phyloP scores from a whole-genome alignment of 495 filamentous ascomycete genomes.

The Lindgomyces ingoldianus region DNA sequence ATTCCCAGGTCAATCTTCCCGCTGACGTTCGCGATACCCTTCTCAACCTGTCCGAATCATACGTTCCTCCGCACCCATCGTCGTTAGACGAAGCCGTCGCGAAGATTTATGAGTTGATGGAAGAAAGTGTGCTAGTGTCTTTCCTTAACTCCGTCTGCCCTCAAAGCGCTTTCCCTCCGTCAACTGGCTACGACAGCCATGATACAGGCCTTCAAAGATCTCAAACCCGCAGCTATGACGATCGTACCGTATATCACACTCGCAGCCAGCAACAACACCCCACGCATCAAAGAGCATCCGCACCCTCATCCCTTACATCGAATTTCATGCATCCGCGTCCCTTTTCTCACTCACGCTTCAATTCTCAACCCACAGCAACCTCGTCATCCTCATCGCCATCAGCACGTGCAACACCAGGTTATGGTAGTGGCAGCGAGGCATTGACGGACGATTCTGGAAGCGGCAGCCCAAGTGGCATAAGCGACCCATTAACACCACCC shows the following conservation, averaged over 20 bases:
- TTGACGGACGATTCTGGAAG: slow-evolving; percentile 44
- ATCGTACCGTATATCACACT: slow-evolving; percentile 30
- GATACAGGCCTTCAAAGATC: slow-evolving; percentile 31
- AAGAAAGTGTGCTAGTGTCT: slow-evolving; percentile 85
- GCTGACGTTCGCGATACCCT: slow-evolving; percentile 80
- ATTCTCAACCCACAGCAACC: slow-evolving; percentile 32
- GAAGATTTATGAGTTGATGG: slow-evolving; percentile 94
- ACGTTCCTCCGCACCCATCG: slow-evolving; percentile 73
- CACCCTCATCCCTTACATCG: slow-evolving; percentile 40
- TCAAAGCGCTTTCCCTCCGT: slow-evolving; percentile 22
- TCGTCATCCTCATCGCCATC: slow-evolving; percentile 22
- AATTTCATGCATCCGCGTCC: slow-evolving; percentile 37
- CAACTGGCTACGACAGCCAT: slow-evolving; percentile 25
- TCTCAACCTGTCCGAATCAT: slow-evolving; percentile 60
- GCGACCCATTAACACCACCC: slow-evolving; percentile 45
- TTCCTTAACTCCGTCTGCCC: slow-evolving; percentile 64
- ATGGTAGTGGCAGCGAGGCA: slow-evolving; percentile 36
- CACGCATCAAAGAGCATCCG: slow-evolving; percentile 37
- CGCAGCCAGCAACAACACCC: slow-evolving; percentile 25
- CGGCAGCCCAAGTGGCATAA: slow-evolving; percentile 32
- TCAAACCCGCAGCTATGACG: slow-evolving; percentile 36
- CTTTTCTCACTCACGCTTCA: slow-evolving; percentile 35
- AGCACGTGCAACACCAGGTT: slow-evolving; percentile 26
- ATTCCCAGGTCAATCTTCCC: slow-evolving; percentile 82
- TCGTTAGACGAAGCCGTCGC: slow-evolving; percentile 84